A percentile compares a stretch with the other conserved stretches of the same genome.
Evolutionary conservation across 768 basidiomycete genomes (phyloP).

Genomic region (Kwoniella dejecticola): DNA sequence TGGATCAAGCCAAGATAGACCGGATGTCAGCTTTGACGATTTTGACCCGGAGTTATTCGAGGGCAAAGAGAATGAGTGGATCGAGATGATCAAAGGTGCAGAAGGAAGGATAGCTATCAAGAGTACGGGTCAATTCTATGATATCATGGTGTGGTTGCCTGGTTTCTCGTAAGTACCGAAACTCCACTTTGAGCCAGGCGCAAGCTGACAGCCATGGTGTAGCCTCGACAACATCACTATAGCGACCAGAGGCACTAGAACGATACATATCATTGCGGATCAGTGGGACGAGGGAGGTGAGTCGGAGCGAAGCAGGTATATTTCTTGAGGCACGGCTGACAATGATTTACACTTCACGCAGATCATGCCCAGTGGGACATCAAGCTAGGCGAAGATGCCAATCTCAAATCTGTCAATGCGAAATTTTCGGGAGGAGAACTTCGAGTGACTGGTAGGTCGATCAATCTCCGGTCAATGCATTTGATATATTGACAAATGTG

Average conservation of each 20-base stretch:
- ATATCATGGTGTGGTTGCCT: conserved; percentile 47
- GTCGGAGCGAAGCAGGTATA: background rate
- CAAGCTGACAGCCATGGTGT: background rate
- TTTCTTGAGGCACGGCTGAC: background rate
- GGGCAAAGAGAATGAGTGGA: conserved; percentile 29
- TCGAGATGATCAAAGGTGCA: conserved; percentile 45
- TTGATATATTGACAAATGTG: background rate
- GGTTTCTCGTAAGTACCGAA: conserved; percentile 40
- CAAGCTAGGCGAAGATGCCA: conserved; percentile 46
- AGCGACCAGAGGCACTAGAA: conserved; percentile 30
- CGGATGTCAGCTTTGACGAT: conserved; percentile 35
- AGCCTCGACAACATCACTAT: conserved; percentile 46
- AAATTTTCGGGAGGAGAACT: conserved; percentile 41
- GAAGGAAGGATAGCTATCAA: conserved; percentile 47
- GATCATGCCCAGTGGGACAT: conserved; percentile 51
- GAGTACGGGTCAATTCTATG: conserved; percentile 27
- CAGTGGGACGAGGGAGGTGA: conserved; percentile 47
- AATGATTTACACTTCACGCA: background rate
- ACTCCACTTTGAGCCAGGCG: background rate
- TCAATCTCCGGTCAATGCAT: no score
- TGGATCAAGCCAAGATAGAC: conserved; percentile 27
- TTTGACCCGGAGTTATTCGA: conserved; percentile 42
- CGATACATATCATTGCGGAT: conserved; percentile 46
- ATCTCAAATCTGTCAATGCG: conserved; percentile 35
- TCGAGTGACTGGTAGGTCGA: conserved; percentile 32